phyloP scores from a whole-genome alignment of 75 land plant species.

The Cunninghamia lanceolata region DNA sequence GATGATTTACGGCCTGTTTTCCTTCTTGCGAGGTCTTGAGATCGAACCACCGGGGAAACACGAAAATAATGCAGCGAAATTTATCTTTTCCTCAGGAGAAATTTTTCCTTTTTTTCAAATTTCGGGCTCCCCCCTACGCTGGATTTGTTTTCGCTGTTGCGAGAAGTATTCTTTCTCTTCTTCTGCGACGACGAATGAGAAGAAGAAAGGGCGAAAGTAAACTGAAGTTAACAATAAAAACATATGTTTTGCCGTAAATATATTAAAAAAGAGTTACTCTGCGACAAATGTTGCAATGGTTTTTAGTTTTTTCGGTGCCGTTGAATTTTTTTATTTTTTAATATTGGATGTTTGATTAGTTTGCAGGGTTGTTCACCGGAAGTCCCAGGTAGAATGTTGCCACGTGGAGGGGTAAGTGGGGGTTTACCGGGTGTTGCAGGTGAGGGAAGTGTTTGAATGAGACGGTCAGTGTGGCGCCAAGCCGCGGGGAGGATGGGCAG shows the following conservation, averaged over 20 bases:
- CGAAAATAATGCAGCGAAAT: no score
- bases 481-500: neutral
- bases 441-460: neutral
- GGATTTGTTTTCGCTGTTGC: neutral
- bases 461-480: slow-evolving; percentile 14
- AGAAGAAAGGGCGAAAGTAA: neutral
- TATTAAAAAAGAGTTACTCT: no score
- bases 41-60: neutral
- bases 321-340: neutral
- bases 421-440: neutral
- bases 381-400: neutral
- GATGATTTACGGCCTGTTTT: neutral
- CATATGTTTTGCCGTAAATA: no score
- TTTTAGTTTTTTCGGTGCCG: neutral
- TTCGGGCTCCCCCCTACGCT: neutral
- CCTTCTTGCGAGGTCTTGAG: neutral
- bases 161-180: neutral
- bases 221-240: neutral
- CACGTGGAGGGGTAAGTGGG: neutral
- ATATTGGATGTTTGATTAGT: neutral
- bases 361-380: neutral
- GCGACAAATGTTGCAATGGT: no score
- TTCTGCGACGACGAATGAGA: neutral
- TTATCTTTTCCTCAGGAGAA: no score
- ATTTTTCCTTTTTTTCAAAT: neutral